Percentiles rank a stretch among this genome's conserved stretches.
Conservation (phyloP, 2,329 filamentous ascomycete species). For the Fusarium sp. region DNA sequence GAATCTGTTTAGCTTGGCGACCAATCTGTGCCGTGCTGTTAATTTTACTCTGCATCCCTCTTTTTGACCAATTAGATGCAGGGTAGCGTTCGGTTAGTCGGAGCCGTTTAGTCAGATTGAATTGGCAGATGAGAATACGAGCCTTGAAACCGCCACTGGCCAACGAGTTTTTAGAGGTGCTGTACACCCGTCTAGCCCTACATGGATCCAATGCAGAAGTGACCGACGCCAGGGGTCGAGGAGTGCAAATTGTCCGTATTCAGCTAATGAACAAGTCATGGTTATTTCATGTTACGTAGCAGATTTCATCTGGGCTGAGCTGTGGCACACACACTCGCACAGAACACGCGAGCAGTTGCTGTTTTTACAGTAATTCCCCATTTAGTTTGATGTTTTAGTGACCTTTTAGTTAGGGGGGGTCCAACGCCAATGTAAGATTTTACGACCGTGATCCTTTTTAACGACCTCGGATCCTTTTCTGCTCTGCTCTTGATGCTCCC, state of each 20-base stretch:
- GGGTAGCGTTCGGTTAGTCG: slow-evolving; percentile 11
- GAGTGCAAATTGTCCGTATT: background rate
- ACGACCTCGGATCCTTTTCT: background rate
- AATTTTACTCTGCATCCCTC: background rate
- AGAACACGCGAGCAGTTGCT: slow-evolving; percentile 40
- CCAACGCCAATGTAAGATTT: background rate
- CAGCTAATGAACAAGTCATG: slow-evolving; percentile 9
- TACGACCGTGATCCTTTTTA: background rate
- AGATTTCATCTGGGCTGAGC: slow-evolving; percentile 6
- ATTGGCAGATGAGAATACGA: slow-evolving; percentile 14
- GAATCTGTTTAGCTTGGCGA: background rate
- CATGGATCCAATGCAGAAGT: slow-evolving; percentile 5
- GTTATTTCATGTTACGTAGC: slow-evolving; percentile 13
- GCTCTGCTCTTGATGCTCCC: background rate
- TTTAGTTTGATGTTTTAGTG: background rate
- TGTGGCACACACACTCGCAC: slow-evolving; percentile 1
- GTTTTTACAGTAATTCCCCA: slow-evolving; percentile 19
- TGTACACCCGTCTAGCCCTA: slow-evolving; percentile 3
- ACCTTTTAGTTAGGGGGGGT: background rate
- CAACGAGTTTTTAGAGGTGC: background rate
- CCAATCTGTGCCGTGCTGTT: background rate
- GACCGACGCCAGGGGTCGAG: background rate
- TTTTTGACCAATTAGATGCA: background rate
- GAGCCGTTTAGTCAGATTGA: background rate
- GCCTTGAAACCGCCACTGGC: slow-evolving; percentile 24